phyloP scores from a whole-genome alignment of 2,329 filamentous ascomycete genomes.

The Ilyonectria mors-panacis region DNA sequence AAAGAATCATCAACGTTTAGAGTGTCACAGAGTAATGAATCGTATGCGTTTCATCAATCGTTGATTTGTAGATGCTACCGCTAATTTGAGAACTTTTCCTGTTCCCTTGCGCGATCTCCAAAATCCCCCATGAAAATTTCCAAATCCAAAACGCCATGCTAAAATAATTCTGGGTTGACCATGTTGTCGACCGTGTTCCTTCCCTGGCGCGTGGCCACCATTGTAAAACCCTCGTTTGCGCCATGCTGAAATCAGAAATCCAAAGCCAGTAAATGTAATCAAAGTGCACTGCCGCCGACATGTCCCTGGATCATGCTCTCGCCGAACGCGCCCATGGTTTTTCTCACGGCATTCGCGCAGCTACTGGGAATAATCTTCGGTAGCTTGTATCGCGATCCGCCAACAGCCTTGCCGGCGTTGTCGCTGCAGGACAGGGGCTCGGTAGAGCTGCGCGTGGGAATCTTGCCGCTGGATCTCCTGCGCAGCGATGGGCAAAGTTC shows the following conservation, averaged over 20 bases:
- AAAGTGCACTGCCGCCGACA: not conserved
- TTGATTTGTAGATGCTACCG: not conserved
- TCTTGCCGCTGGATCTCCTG: slow-evolving; percentile 18
- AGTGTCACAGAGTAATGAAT: not conserved
- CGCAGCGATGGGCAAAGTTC: slow-evolving; percentile 17
- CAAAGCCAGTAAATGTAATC: not conserved
- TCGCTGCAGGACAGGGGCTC: not conserved
- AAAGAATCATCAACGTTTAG: not conserved
- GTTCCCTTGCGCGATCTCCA: slow-evolving; percentile 2
- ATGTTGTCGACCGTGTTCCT: not conserved
- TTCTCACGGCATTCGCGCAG: slow-evolving; percentile 20
- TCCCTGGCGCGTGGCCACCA: not conserved
- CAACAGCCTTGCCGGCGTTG: not conserved
- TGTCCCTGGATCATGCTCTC: slow-evolving; percentile 17
- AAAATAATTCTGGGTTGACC: slow-evolving; percentile 1
- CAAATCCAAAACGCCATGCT: slow-evolving; percentile 16
- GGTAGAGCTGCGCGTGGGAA: slow-evolving; percentile 21
- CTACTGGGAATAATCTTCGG: slow-evolving; percentile 27
- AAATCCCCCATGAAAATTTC: slow-evolving; percentile 2
- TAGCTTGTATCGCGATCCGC: slow-evolving; percentile 17
- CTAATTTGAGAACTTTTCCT: not conserved
- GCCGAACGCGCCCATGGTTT: slow-evolving; percentile 24
- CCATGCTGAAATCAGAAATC: slow-evolving; percentile 9
- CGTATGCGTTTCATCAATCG: not conserved
- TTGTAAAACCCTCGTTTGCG: slow-evolving; percentile 1